These are phyloP conservation scores for Arachnomyces sp. DNA, from an alignment of 2,329 filamentous ascomycete genomes.

Conservation along the genomic window DNA sequence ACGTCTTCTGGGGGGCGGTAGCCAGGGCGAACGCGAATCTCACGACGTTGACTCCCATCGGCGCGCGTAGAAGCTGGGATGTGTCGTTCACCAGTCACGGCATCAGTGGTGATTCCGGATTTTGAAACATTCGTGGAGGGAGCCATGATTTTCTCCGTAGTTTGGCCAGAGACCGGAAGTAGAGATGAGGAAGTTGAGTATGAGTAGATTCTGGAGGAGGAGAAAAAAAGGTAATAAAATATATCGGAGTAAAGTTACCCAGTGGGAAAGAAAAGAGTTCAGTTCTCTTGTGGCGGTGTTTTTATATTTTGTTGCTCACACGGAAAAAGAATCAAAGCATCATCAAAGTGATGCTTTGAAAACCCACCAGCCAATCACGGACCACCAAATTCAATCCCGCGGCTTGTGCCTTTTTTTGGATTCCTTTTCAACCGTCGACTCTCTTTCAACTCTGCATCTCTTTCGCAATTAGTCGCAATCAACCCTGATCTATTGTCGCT, in stretches of 20 bases:
- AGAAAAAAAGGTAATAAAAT: no score
- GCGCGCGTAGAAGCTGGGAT: conserved; percentile 82
- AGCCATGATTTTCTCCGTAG: no score
- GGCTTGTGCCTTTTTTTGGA: conserved; percentile 3
- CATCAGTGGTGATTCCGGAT: conserved; percentile 70
- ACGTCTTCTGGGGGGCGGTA: conserved; percentile 94
- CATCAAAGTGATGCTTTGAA: neutral
- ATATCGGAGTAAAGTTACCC: no score
- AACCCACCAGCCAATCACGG: conserved; percentile 9
- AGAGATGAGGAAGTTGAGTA: no score
- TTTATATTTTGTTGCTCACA: no score
- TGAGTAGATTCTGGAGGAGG: no score
- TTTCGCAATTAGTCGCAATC: conserved; percentile 11
- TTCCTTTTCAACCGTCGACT: no score
- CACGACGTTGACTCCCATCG: conserved; percentile 85
- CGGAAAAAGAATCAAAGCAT: no score
- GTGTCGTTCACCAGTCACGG: conserved; percentile 68
- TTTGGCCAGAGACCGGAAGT: no score
- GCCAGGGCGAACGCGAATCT: conserved; percentile 88
- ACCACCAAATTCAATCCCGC: conserved; percentile 8
- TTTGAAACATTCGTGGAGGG: conserved; percentile 20
- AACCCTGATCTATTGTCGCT: conserved; percentile 17
- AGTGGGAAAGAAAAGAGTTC: no score
- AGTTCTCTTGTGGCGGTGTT: no score
- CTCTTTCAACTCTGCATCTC: conserved; percentile 4